Conservation (phyloP, 1,284 basidiomycete species). For the Ceratobasidium sp. region DNA sequence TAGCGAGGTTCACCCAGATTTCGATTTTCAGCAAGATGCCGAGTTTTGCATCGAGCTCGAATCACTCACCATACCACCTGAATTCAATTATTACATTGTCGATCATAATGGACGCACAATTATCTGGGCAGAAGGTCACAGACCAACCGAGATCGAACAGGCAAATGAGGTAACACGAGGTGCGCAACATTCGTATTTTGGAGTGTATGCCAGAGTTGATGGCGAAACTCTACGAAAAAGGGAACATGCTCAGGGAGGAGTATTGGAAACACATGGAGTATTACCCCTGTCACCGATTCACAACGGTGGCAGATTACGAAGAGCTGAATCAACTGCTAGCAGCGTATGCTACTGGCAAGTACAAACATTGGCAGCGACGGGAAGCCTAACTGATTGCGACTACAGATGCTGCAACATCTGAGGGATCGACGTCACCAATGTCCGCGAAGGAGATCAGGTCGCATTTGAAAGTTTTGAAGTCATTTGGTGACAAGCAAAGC, state of each 20-base stretch:
- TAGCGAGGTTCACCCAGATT: not conserved
- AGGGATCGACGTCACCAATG: constrained; percentile 39
- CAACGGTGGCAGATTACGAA: not conserved
- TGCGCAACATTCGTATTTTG: not conserved
- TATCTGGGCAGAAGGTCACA: constrained; percentile 39
- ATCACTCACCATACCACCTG: not conserved
- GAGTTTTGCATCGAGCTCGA: constrained; percentile 37
- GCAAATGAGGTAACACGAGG: not conserved
- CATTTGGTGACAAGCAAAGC: constrained; percentile 1
- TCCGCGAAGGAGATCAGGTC: constrained; percentile 5
- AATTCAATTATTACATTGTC: constrained; percentile 46
- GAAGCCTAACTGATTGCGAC: not conserved
- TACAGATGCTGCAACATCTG: constrained; percentile 41
- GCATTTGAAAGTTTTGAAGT: constrained; percentile 8
- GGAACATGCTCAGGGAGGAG: constrained; percentile 31
- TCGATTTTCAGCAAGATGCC: constrained; percentile 3
- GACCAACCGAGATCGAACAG: constrained; percentile 9
- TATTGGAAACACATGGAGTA: constrained; percentile 44
- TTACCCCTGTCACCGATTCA: constrained; percentile 19
- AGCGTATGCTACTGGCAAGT: constrained; percentile 31
- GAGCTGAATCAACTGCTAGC: constrained; percentile 30
- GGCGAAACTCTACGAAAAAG: not conserved
- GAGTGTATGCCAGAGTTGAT: not conserved
- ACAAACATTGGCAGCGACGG: not conserved
- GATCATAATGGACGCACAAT: constrained; percentile 32